phyloP scores from a whole-genome alignment of 1,284 basidiomycete species.

The Boletus smithii region DNA sequence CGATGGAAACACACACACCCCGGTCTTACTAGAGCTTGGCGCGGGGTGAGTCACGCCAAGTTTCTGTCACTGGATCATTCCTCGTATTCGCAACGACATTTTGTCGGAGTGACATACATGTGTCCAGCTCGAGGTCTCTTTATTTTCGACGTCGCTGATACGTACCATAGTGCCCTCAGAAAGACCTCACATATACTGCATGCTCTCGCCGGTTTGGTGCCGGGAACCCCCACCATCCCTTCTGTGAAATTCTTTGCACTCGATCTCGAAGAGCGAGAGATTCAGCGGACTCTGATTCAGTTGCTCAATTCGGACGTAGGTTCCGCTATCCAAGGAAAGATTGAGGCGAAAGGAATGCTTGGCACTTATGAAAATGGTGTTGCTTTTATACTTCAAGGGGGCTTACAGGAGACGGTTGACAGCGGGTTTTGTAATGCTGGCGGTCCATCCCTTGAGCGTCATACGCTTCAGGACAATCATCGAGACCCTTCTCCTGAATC shows the following conservation, averaged over 20 bases:
- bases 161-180: conserved; percentile 63
- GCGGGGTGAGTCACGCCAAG: conserved; percentile 67
- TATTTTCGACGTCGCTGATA: conserved; percentile 15
- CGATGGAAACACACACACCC: conserved; percentile 40
- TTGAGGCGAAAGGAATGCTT: conserved; percentile 79
- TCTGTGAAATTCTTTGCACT: conserved; percentile 89
- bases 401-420: conserved; percentile 36
- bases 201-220: conserved; percentile 61
- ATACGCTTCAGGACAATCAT: conserved; percentile 7
- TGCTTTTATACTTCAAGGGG: conserved; percentile 60
- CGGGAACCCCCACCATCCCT: conserved; percentile 35
- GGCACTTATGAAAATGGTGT: conserved; percentile 87
- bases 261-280: conserved; percentile 85
- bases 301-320: conserved; percentile 68
- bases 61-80: background rate
- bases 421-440: background rate
- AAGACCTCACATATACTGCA: conserved; percentile 88
- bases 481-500: conserved; percentile 38
- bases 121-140: background rate
- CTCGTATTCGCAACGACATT: background rate
- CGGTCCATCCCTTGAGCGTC: background rate
- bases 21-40: conserved; percentile 79
- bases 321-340: conserved; percentile 60
- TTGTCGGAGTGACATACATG: background rate
- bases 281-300: conserved; percentile 75